Conservation (phyloP, 306 rosid species). For the Cicer cuneatum region DNA sequence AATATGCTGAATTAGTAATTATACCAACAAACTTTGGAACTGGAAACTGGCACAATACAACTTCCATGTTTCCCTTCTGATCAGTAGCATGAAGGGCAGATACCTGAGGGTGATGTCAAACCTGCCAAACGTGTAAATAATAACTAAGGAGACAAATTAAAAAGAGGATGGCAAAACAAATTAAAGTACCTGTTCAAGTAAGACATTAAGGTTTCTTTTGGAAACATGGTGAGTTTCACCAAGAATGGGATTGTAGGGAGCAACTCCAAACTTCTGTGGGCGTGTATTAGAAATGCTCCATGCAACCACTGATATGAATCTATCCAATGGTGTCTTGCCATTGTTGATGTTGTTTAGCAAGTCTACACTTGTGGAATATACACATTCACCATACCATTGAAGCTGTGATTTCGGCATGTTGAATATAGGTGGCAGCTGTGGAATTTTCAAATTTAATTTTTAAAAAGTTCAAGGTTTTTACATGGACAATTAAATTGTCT, state of each 20-base stretch:
- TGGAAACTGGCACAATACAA: conserved; percentile 62
- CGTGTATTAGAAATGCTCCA: conserved; percentile 74
- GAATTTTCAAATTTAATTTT: too few species aligned
- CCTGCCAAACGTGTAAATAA: conserved; percentile 41
- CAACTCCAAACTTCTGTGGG: conserved; percentile 61
- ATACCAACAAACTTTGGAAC: conserved; percentile 68
- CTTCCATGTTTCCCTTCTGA: conserved; percentile 54
- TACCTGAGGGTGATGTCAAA: conserved; percentile 92
- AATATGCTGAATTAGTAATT: neutral
- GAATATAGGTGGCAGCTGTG: conserved; percentile 73
- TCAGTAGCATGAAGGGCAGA: conserved; percentile 77
- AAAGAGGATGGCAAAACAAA: neutral
- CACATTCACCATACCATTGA: conserved; percentile 66
- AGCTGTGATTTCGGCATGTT: conserved; percentile 89
- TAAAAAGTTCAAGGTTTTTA: too few species aligned
- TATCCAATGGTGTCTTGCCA: conserved; percentile 55
- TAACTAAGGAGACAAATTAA: too few species aligned
- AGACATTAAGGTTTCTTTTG: conserved; percentile 58
- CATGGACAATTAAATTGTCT: too few species aligned
- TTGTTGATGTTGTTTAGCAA: conserved; percentile 60
- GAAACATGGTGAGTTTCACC: conserved; percentile 90
- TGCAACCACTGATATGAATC: conserved; percentile 60
- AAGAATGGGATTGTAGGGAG: conserved; percentile 76
- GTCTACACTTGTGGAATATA: conserved; percentile 56
- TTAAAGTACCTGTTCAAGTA: conserved; percentile 71